Evolutionary conservation across 2,329 filamentous ascomycete species (phyloP).

Genomic region (Aspergillus sp.): DNA sequence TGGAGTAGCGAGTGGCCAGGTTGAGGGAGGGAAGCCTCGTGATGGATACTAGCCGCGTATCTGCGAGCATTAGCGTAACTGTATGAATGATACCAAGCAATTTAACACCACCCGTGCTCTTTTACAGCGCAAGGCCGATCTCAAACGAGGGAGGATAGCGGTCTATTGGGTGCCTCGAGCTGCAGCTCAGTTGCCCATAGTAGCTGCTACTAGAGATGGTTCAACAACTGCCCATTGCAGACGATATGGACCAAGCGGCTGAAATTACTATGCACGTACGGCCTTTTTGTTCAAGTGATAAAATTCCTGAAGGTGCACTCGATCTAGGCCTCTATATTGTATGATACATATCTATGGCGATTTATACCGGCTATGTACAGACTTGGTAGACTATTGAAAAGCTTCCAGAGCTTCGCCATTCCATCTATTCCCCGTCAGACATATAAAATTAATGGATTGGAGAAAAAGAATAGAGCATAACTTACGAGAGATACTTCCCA

Average conservation of each 20-base stretch:
- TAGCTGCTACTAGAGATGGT: no score
- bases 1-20: slow-evolving; percentile 29
- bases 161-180: no score
- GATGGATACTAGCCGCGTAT: slow-evolving; percentile 15
- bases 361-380: background rate
- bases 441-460: no score
- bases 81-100: background rate
- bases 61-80: no score
- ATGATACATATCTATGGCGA: background rate
- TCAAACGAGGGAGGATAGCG: no score
- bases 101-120: background rate
- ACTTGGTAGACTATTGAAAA: background rate
- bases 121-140: background rate
- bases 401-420: background rate
- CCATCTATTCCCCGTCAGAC: background rate
- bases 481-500: background rate
- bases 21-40: slow-evolving; percentile 6
- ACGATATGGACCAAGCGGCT: no score
- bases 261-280: no score
- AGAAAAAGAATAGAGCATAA: background rate
- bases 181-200: no score
- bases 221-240: no score
- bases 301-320: no score
- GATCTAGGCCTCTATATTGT: no score
- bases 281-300: no score